phyloP scores from a whole-genome alignment of 2,329 filamentous ascomycete genomes.

The Colletotrichum endophyticum region DNA sequence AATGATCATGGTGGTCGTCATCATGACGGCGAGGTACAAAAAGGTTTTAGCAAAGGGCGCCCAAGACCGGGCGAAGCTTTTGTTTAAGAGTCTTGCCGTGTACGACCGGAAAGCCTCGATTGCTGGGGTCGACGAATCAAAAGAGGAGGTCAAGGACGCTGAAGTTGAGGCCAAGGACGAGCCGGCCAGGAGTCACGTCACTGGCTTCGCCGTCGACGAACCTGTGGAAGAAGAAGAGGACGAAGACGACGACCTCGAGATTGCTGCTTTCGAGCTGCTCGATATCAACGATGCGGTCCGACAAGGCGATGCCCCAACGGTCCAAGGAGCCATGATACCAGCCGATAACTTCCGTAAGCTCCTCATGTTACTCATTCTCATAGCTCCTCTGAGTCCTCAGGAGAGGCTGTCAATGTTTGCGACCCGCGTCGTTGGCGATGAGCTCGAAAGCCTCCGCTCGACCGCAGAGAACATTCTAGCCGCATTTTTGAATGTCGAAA shows the following conservation, averaged over 20 bases:
- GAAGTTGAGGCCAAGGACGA: neutral
- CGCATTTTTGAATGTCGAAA: slow-evolving; percentile 69
- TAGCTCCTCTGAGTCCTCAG: slow-evolving; percentile 68
- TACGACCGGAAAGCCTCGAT: slow-evolving; percentile 64
- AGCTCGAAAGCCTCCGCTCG: slow-evolving; percentile 62
- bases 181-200: slow-evolving; percentile 19
- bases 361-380: slow-evolving; percentile 71
- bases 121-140: slow-evolving; percentile 20
- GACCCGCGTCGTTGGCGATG: slow-evolving; percentile 57
- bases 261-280: slow-evolving; percentile 72
- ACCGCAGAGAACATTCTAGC: slow-evolving; percentile 70
- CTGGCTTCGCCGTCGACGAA: slow-evolving; percentile 53
- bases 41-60: slow-evolving; percentile 65
- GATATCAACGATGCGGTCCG: slow-evolving; percentile 67
- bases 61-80: slow-evolving; percentile 63
- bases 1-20: slow-evolving; percentile 73
- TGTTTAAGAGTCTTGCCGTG: slow-evolving; percentile 76
- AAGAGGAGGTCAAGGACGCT: neutral
- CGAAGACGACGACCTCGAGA: slow-evolving; percentile 67
- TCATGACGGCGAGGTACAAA: slow-evolving; percentile 74
- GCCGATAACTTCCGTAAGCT: slow-evolving; percentile 75
- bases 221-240: slow-evolving; percentile 50
- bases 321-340: slow-evolving; percentile 72
- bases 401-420: slow-evolving; percentile 69
- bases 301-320: slow-evolving; percentile 52